Percentiles rank a stretch among this genome's conserved stretches.
phyloP scores from a whole-genome alignment of 176 grass and related monocot genomes.

The Tillandsia fasciculata region DNA sequence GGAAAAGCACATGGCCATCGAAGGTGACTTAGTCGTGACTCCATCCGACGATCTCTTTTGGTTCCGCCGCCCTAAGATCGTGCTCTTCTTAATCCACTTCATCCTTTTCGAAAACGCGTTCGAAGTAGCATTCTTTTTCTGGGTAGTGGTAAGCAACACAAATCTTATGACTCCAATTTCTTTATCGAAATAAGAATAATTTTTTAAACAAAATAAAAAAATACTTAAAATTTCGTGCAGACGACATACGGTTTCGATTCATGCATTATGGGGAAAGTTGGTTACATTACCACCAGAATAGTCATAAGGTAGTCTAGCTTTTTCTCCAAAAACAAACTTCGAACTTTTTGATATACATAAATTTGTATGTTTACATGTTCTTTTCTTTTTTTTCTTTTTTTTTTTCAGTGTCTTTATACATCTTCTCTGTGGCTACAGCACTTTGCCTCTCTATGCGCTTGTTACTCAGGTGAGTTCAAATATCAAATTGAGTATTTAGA shows the following conservation, averaged over 20 bases:
- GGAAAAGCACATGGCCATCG: constrained; percentile 34
- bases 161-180: neutral
- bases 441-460: constrained; percentile 10
- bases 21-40: constrained; percentile 49
- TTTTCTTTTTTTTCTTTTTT: neutral
- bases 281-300: constrained; percentile 9
- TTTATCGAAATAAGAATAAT: neutral
- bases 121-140: constrained; percentile 79
- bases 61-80: constrained; percentile 55
- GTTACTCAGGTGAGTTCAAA: constrained; percentile 8
- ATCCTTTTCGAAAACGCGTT: constrained; percentile 78
- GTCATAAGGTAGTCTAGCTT: constrained; percentile 3
- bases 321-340: neutral
- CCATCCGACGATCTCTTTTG: constrained; percentile 74
- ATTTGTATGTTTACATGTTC: neutral
- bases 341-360: neutral
- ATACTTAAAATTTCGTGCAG: neutral
- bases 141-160: constrained; percentile 49
- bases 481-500: neutral
- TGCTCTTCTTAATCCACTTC: constrained; percentile 76
- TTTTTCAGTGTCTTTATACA: constrained; percentile 2
- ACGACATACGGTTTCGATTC: constrained; percentile 16
- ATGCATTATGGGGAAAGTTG: constrained; percentile 19
- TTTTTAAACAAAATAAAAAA: too few species aligned
- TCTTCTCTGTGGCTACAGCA: neutral